Percentiles rank a stretch among this genome's conserved stretches.
These are phyloP conservation scores for Solanum appendiculatum DNA, from an alignment of 257 asterid species.

Conservation along the genomic window DNA sequence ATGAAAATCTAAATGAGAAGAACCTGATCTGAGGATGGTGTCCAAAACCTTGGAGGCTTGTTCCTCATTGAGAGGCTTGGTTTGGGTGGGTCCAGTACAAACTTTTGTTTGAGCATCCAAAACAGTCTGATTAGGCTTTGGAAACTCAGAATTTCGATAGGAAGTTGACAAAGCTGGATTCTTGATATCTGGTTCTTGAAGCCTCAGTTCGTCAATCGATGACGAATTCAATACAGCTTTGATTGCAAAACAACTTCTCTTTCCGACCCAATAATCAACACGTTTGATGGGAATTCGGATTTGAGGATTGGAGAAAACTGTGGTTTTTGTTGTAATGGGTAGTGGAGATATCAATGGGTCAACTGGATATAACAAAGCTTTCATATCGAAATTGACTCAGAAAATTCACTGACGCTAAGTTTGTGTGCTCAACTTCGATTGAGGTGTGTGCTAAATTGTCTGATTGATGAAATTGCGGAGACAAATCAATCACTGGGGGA, in stretches of 20 bases:
- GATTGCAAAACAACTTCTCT: not conserved
- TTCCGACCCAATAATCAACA: conserved; percentile 5
- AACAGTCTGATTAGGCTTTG: conserved; percentile 65
- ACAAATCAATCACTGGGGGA: not conserved
- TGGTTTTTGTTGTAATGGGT: conserved; percentile 14
- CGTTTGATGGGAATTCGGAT: not conserved
- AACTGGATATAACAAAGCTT: conserved; percentile 19
- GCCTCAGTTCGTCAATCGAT: conserved; percentile 25
- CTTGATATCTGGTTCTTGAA: conserved; percentile 11
- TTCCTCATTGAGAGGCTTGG: conserved; percentile 79
- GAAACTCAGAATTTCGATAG: conserved; percentile 44
- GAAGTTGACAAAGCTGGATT: conserved; percentile 69
- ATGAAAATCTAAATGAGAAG: not conserved
- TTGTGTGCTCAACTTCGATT: not conserved
- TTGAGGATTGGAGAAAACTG: conserved; percentile 1
- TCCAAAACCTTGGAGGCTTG: conserved; percentile 89
- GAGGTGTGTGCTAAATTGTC: not conserved
- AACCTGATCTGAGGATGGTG: conserved; percentile 75
- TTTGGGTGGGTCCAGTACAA: conserved; percentile 93
- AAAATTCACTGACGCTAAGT: not conserved
- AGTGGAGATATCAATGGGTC: conserved; percentile 21
- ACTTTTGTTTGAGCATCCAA: conserved; percentile 88
- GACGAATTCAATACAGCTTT: conserved; percentile 34
- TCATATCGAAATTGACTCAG: conserved; percentile 13
- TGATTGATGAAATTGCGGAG: not conserved